phyloP scores from a whole-genome alignment of 2,329 filamentous ascomycete species.

The Sordariomycetes sp. region DNA sequence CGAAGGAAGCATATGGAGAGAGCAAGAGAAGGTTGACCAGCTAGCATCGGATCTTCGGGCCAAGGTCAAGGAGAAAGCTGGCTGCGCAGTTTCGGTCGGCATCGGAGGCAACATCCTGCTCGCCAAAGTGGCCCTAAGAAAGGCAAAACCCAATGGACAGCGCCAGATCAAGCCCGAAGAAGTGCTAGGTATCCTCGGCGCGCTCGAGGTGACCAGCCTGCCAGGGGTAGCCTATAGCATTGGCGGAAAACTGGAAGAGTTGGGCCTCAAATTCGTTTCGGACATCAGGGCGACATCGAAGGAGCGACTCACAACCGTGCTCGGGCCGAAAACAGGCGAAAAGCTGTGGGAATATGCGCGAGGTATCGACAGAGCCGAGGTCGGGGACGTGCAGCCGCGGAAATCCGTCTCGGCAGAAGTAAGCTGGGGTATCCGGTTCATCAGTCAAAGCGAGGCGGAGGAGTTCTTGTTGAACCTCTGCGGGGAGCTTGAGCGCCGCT shows the following conservation, averaged over 20 bases:
- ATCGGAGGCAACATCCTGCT: slow-evolving; percentile 86
- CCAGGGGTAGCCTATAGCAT: slow-evolving; percentile 92
- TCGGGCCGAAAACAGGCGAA: slow-evolving; percentile 88
- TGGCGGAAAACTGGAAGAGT: slow-evolving; percentile 75
- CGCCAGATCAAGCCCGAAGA: slow-evolving; percentile 78
- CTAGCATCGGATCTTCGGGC: slow-evolving; percentile 50
- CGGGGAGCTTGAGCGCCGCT: slow-evolving; percentile 69
- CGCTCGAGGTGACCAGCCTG: slow-evolving; percentile 67
- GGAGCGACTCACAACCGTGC: slow-evolving; percentile 59
- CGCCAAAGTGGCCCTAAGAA: slow-evolving; percentile 82
- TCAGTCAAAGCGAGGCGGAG: slow-evolving; percentile 84
- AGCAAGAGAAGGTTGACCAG: slow-evolving; percentile 68
- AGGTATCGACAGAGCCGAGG: slow-evolving; percentile 76
- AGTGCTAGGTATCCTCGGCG: slow-evolving; percentile 64
- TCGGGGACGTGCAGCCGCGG: slow-evolving; percentile 73
- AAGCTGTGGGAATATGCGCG: slow-evolving; percentile 84
- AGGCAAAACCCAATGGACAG: slow-evolving; percentile 90
- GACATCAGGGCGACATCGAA: slow-evolving; percentile 70
- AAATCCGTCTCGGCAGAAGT: slow-evolving; percentile 97
- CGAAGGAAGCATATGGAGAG: slow-evolving; percentile 62
- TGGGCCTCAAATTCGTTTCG: slow-evolving; percentile 71
- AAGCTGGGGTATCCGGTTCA: slow-evolving; percentile 95
- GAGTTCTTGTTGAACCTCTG: slow-evolving; percentile 82
- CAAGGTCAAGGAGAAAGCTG: slow-evolving; percentile 62
- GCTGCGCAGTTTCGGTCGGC: slow-evolving; percentile 82